A percentile compares a stretch with the other conserved stretches of the same genome.
phyloP scores from a whole-genome alignment of 2,329 filamentous ascomycete genomes.

The Colletotrichum magnum region DNA sequence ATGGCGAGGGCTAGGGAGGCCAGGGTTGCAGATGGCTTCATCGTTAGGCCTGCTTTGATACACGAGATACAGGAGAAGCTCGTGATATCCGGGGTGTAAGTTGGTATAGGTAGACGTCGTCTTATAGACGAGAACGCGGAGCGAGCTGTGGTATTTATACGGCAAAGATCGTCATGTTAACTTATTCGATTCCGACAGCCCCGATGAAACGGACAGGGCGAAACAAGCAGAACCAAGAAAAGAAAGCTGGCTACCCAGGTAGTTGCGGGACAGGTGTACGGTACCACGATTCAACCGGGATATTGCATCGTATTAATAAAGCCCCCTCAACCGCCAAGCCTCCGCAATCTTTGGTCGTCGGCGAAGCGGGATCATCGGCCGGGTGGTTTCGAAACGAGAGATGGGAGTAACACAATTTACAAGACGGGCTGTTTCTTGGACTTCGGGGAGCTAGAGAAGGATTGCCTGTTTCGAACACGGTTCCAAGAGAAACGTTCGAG shows the following conservation, averaged over 20 bases:
- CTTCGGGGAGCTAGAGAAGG: neutral
- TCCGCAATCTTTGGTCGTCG: neutral
- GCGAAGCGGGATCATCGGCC: neutral
- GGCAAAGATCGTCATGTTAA: neutral
- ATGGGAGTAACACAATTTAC: neutral
- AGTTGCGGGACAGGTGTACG: neutral
- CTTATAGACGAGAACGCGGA: conserved; percentile 8
- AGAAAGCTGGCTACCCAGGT: neutral
- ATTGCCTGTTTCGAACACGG: neutral
- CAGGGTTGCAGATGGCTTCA: neutral
- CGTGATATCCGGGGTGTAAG: no score
- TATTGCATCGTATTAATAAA: conserved; percentile 19
- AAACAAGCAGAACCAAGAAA: neutral
- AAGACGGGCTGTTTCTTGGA: neutral
- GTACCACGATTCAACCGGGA: neutral
- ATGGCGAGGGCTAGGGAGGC: neutral
- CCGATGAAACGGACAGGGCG: no score
- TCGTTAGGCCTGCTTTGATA: no score
- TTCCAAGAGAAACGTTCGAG: no score
- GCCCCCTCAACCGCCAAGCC: neutral
- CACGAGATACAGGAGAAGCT: neutral
- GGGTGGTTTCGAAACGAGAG: neutral
- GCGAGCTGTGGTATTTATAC: neutral
- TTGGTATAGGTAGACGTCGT: no score
- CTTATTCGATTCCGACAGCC: neutral